These are phyloP conservation scores for Annulohypoxylon moriforme DNA, from an alignment of 495 filamentous ascomycete genomes.

Conservation along the genomic window DNA sequence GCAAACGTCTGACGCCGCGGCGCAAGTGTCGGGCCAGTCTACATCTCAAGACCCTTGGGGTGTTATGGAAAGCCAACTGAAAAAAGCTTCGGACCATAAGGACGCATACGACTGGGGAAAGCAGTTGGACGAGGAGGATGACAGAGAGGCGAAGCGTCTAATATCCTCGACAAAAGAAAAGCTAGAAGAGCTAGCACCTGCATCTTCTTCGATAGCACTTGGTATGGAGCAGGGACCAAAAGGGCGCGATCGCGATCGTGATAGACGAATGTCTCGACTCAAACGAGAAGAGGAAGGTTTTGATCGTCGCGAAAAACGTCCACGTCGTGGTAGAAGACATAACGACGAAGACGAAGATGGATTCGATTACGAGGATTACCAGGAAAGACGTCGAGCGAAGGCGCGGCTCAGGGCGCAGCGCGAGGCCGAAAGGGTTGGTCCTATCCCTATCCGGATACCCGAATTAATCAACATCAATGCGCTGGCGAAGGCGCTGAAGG, in stretches of 20 bases:
- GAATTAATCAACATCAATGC: conserved; percentile 91
- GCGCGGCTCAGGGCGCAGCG: conserved; percentile 52
- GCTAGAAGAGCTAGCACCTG: neutral
- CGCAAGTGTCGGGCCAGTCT: neutral
- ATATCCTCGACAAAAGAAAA: neutral
- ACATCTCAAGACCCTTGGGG: neutral
- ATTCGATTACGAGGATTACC: conserved; percentile 50
- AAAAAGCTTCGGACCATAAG: neutral
- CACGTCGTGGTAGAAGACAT: conserved; percentile 20
- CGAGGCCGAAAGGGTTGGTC: conserved; percentile 47
- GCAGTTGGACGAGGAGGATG: conserved; percentile 14
- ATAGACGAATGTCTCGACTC: neutral
- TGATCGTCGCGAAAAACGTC: conserved; percentile 26
- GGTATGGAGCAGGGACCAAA: neutral
- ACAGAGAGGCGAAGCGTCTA: neutral
- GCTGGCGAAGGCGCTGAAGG: conserved; percentile 79
- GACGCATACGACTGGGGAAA: conserved; percentile 17
- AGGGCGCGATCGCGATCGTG: conserved; percentile 5
- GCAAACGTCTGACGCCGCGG: neutral
- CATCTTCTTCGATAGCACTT: neutral
- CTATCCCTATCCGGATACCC: conserved; percentile 74
- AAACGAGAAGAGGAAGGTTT: conserved; percentile 4
- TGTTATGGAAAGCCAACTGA: neutral
- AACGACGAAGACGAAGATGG: conserved; percentile 47
- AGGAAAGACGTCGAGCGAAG: conserved; percentile 52